A percentile compares a stretch with the other conserved stretches of the same genome.
phyloP scores from a whole-genome alignment of 2,329 filamentous ascomycete species.

The Cryoendolithus antarcticus region DNA sequence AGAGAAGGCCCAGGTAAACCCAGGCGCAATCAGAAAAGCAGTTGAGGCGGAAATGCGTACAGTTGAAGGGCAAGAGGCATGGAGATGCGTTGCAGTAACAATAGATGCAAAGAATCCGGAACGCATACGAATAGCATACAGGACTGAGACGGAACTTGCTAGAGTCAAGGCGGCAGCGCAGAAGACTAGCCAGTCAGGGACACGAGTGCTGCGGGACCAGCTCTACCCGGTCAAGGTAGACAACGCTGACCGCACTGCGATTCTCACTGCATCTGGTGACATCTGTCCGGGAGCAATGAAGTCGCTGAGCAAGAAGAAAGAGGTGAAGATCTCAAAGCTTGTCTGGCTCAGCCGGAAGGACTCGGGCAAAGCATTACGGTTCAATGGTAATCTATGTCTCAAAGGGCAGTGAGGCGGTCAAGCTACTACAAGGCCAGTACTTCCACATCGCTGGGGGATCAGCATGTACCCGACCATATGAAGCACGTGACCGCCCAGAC shows the following conservation, averaged over 20 bases:
- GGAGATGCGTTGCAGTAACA: slow-evolving; percentile 6
- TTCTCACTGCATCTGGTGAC: slow-evolving; percentile 1
- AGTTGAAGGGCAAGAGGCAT: neutral
- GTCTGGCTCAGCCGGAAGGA: slow-evolving; percentile 6
- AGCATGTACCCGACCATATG: neutral
- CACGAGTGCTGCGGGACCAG: slow-evolving; percentile 6
- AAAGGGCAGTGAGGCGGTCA: too few species aligned
- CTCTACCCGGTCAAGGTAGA: slow-evolving; percentile 6
- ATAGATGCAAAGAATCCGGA: slow-evolving; percentile 2
- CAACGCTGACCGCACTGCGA: too few species aligned
- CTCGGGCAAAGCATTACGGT: slow-evolving; percentile 3
- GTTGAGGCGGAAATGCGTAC: slow-evolving; percentile 5
- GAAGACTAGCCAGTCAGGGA: slow-evolving; percentile 1
- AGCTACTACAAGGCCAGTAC: slow-evolving; percentile 3
- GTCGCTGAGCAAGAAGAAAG: slow-evolving; percentile 6
- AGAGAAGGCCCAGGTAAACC: too few species aligned
- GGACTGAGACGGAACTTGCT: slow-evolving; percentile 2
- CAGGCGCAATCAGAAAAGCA: slow-evolving; percentile 1
- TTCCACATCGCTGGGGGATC: neutral
- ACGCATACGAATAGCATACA: slow-evolving; percentile 2
- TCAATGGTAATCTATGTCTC: slow-evolving; percentile 7
- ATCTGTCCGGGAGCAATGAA: slow-evolving; percentile 1
- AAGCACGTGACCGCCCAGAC: too few species aligned
- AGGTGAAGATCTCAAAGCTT: slow-evolving; percentile 4
- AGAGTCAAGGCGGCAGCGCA: slow-evolving; percentile 2